Percentiles rank a stretch among this genome's conserved stretches.
These are phyloP conservation scores for Nicotiana otophora DNA, from an alignment of 257 asterid genomes.

Conservation along the genomic window DNA sequence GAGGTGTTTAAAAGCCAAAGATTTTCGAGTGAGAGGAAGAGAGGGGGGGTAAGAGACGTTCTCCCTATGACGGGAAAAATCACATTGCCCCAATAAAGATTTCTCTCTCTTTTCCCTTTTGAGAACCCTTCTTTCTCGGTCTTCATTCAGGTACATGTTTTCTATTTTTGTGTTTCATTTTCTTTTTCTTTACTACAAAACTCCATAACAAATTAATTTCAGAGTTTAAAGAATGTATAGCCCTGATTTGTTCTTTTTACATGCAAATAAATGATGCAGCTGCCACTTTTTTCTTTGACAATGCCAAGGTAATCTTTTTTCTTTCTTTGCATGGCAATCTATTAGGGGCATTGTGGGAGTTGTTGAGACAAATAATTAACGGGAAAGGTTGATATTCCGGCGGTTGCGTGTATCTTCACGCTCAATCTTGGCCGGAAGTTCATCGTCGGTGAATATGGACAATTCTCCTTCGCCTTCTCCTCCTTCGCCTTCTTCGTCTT, in stretches of 20 bases:
- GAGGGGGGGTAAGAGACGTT: background rate
- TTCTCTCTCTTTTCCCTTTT: constrained; percentile 17
- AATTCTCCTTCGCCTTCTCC: constrained; percentile 9
- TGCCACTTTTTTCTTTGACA: background rate
- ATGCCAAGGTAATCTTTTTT: constrained; percentile 16
- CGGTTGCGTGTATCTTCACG: background rate
- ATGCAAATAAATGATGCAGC: background rate
- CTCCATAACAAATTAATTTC: background rate
- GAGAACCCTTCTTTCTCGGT: constrained; percentile 25
- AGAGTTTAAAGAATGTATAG: background rate
- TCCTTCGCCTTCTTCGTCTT: constrained; percentile 8
- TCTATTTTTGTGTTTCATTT: background rate
- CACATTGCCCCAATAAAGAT: constrained; percentile 10
- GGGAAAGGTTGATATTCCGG: background rate
- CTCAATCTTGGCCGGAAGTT: background rate
- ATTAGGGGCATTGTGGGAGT: background rate
- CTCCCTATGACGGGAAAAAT: constrained; percentile 8
- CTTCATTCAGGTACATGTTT: constrained; percentile 24
- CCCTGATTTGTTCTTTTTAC: constrained; percentile 1
- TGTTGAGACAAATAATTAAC: background rate
- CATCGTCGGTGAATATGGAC: background rate
- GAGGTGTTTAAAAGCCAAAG: constrained; percentile 6
- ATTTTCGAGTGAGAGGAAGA: background rate
- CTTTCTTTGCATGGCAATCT: constrained; percentile 11
- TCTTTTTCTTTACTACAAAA: background rate